phyloP scores from a whole-genome alignment of 768 basidiomycete species.

The Auriculariales sp. region DNA sequence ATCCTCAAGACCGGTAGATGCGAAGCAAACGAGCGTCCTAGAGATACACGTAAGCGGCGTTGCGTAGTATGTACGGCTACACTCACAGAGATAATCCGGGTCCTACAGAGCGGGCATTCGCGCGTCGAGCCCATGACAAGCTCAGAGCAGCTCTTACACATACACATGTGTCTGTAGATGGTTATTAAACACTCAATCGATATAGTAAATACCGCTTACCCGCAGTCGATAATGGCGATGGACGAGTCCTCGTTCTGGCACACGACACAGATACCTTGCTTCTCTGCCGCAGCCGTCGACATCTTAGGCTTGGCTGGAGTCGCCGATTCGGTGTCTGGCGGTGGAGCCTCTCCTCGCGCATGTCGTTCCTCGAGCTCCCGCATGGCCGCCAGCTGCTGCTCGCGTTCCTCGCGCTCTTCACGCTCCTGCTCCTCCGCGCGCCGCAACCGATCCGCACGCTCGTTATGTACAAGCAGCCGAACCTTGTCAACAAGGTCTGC shows the following conservation, averaged over 20 bases:
- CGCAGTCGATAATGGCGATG: conserved; percentile 89
- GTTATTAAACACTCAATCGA: background rate
- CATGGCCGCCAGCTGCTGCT: conserved; percentile 18
- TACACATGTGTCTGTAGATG: conserved; percentile 49
- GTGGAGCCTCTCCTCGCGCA: conserved; percentile 1
- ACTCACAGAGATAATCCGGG: conserved; percentile 59
- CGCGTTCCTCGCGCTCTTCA: conserved; percentile 26
- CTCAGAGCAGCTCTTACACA: conserved; percentile 70
- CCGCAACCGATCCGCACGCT: conserved; percentile 37
- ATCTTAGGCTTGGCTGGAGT: conserved; percentile 22
- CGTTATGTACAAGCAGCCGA: conserved; percentile 44
- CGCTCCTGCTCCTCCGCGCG: conserved; percentile 28
- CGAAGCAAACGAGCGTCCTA: background rate
- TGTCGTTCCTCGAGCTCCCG: conserved; percentile 4
- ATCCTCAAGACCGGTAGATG: background rate
- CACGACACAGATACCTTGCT: conserved; percentile 73
- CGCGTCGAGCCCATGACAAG: conserved; percentile 62
- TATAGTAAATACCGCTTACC: conserved; percentile 32
- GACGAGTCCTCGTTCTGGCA: conserved; percentile 93
- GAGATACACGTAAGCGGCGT: background rate
- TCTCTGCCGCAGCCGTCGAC: conserved; percentile 33
- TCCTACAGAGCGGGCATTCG: conserved; percentile 85
- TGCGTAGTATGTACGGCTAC: background rate
- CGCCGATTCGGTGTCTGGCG: conserved; percentile 12
- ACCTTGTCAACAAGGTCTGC: conserved; percentile 67